Base-by-base conservation (phyloP, 306 rosid genomes). In the Cicer yamashitae region DNA sequence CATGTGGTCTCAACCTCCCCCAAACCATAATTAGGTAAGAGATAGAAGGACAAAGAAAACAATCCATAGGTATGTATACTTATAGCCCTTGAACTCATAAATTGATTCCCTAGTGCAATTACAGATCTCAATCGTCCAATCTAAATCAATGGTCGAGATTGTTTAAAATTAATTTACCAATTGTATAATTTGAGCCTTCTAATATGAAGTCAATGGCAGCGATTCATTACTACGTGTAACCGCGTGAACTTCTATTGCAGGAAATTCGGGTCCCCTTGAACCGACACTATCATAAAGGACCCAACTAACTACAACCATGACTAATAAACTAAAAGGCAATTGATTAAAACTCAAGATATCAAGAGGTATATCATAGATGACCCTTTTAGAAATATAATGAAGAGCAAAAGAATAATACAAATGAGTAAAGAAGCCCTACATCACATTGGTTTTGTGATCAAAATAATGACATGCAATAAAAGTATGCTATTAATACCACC, bases 241-340 rank as follows among this genome's bases (percentile, higher is more conserved):
- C 37, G 37, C 4, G 37, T 30, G 37, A 30, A 30, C 37, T 30
- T 30, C 37, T 30, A 30, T 30, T 4, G 37, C 37, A 30, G 37
- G 37, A 30, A 30, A 30, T 30, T 30, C 37, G 37, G 4, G 5
- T 30, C 37, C 10, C 6, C 37, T 56, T 56, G 38, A 56, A 8
- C 67, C 45, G 37, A 54, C 78, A 73, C 34, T 38, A 30, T 77
- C 58, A 69, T 68, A 84, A 60, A 74, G 83, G 18, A 70, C 77
- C 83, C 81, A 81, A 71, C 88, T 81, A 79, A 81, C 76, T 37
- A 43, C 45, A 78, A 71, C 78, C 50, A 60, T 82, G 86, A 82
- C 88, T 41, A 45, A 8, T 66, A 77, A 81, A 78, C 88, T 85
- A 70, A 81, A 74, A 57, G 68, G 56, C 44, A 71, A 45, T 76